Base-by-base conservation (phyloP, 2,329 filamentous ascomycete species). In the Botryosphaeria dothidea region DNA sequence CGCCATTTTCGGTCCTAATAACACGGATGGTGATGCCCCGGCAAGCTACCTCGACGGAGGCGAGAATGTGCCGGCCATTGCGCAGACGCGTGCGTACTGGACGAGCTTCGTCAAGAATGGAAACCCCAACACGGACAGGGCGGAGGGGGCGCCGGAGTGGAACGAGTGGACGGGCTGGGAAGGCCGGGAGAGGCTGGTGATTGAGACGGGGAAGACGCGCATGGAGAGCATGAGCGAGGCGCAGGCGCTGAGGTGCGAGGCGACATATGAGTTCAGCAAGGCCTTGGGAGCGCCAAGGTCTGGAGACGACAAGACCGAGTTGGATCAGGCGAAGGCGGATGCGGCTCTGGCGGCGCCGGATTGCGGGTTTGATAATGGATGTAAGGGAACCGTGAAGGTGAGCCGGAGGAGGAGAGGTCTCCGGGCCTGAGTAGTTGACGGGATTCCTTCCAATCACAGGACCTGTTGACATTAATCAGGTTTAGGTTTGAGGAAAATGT, bases 71-170 rank as follows among this genome's bases (percentile, higher is more conserved):
- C 71, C 73, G 0, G 86, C 90, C 4, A 81, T 90, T 0, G 80
- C 84, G 0, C 76, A 89, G 0, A 84, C 90, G 25, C 88, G 92
- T 70, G 83, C 82, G 0, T 93, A 92, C 75, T 93, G 90, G 89
- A 86, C 87, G 1, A 91, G 87, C 67, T 93, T 93, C 72, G 87
- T 93, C 66, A 79, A 85, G 29, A 82, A 81, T 0, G 82, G 86
- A 41, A 81, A 93, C 73, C 91, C 91, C 0, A 93, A 93, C 72
- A 80, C 70, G 11, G 76, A 82, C 62, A 81, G 85, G 9, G 68
- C 75, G 43, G 36, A 66, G 0, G 82, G 80, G 0, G 79, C 79
- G 51, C 84, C 85, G 2, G 75, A 76, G 64, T 90, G 87, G 88
- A 73, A 78, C 67, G 72, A 74, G 3, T 87, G 81, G 73, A 72